Conservation (phyloP, 257 asterid genomes). For the Nicotiana knightiana region DNA sequence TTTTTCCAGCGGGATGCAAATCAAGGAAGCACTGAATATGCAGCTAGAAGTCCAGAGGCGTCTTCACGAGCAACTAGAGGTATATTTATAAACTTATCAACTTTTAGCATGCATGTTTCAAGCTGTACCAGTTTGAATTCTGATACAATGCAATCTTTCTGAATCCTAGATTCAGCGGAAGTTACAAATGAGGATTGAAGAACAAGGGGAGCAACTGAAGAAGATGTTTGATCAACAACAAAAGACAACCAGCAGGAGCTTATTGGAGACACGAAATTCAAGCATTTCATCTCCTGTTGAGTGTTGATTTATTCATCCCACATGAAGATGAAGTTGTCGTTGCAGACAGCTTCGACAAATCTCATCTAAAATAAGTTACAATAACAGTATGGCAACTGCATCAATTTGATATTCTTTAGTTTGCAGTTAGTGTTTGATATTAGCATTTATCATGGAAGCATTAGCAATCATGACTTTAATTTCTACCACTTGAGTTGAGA, state of each 20-base stretch:
- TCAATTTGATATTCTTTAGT: not conserved
- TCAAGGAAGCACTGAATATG: conserved; percentile 67
- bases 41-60: conserved; percentile 74
- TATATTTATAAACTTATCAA: conserved; percentile 1
- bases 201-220: conserved; percentile 57
- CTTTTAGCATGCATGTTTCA: not conserved
- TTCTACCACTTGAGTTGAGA: too few species aligned
- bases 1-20: conserved; percentile 51
- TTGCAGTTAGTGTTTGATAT: too few species aligned
- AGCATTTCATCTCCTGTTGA: conserved; percentile 20
- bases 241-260: conserved; percentile 28
- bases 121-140: not conserved
- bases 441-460: too few species aligned
- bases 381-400: not conserved
- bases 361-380: not conserved
- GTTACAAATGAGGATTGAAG: conserved; percentile 68
- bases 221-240: conserved; percentile 63
- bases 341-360: not conserved
- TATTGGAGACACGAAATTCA: conserved; percentile 27
- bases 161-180: conserved; percentile 47
- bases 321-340: conserved; percentile 20
- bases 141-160: not conserved
- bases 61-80: conserved; percentile 93
- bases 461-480: too few species aligned
- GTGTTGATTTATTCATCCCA: conserved; percentile 16